Evolutionary conservation across 2,329 filamentous ascomycete genomes (phyloP).

Genomic region (Teratosphaeria pseudoeucalypti): DNA sequence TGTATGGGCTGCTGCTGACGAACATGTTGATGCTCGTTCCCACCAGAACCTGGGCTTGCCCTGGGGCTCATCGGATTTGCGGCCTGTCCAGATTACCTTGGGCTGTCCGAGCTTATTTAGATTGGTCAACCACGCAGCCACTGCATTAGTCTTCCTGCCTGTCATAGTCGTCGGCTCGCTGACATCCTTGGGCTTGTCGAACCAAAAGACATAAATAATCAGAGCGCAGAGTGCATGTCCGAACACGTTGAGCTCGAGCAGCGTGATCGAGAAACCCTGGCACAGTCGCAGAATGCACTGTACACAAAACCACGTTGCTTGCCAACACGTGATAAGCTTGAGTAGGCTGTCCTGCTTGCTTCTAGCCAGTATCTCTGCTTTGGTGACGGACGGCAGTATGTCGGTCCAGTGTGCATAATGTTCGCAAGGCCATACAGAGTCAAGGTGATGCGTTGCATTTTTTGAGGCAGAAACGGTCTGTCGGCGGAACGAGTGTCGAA

Average conservation of each 20-base stretch:
- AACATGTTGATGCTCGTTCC: too few relatives aligned
- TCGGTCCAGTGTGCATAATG: background rate
- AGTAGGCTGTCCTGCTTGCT: conserved; percentile 9
- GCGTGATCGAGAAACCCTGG: conserved; percentile 8
- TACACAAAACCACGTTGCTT: conserved; percentile 14
- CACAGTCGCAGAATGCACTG: conserved; percentile 10
- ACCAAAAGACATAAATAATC: conserved; percentile 14
- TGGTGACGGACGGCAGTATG: background rate
- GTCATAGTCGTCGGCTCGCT: background rate
- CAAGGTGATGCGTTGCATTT: background rate
- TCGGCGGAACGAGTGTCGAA: background rate
- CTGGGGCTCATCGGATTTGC: too few relatives aligned
- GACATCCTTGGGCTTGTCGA: conserved; percentile 15
- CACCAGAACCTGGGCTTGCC: too few relatives aligned
- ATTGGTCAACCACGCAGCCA: background rate
- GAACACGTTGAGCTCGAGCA: conserved; percentile 16
- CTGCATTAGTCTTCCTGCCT: background rate
- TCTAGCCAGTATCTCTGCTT: conserved; percentile 5
- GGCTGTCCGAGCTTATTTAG: background rate
- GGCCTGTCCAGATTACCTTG: background rate
- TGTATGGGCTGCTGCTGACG: too few relatives aligned
- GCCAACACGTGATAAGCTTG: conserved; percentile 8
- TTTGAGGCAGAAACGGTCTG: background rate
- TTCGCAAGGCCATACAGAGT: background rate
- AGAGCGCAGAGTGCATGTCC: conserved; percentile 13